phyloP scores from a whole-genome alignment of 345 rosid genomes.

The Gossypium sturtianum region DNA sequence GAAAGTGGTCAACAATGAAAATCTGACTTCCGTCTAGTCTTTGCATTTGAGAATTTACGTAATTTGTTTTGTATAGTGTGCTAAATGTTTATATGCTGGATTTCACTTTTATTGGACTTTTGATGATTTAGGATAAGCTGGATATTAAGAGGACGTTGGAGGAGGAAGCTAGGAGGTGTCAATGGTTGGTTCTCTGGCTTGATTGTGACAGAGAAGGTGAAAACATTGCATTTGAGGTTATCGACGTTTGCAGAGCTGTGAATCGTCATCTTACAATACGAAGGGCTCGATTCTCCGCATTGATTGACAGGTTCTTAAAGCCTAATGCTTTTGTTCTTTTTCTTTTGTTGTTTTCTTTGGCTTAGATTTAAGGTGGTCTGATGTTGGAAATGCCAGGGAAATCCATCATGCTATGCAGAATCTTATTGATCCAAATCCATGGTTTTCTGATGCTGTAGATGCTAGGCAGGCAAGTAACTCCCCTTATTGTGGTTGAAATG shows the following conservation, averaged over 20 bases:
- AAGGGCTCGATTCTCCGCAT: conserved; percentile 92
- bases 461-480: conserved; percentile 81
- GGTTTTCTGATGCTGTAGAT: conserved; percentile 93
- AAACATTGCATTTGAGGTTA: conserved; percentile 89
- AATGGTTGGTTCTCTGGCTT: conserved; percentile 95
- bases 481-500: background rate
- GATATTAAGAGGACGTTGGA: conserved; percentile 86
- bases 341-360: conserved; percentile 7
- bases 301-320: conserved; percentile 68
- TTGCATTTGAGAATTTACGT: conserved; percentile 6
- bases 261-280: conserved; percentile 51
- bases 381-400: conserved; percentile 48
- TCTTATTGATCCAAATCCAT: conserved; percentile 75
- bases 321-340: background rate
- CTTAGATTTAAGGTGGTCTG: conserved; percentile 11
- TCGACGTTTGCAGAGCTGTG: conserved; percentile 58
- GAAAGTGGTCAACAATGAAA: background rate
- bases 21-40: background rate
- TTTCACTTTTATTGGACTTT: conserved; percentile 1
- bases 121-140: conserved; percentile 55
- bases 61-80: background rate
- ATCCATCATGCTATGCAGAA: conserved; percentile 88
- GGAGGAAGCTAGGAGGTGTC: conserved; percentile 90
- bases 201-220: conserved; percentile 99
- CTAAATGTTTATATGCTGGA: background rate